Conservation (phyloP, 208 protist species). For the Trypanosoma conorhini region DNA sequence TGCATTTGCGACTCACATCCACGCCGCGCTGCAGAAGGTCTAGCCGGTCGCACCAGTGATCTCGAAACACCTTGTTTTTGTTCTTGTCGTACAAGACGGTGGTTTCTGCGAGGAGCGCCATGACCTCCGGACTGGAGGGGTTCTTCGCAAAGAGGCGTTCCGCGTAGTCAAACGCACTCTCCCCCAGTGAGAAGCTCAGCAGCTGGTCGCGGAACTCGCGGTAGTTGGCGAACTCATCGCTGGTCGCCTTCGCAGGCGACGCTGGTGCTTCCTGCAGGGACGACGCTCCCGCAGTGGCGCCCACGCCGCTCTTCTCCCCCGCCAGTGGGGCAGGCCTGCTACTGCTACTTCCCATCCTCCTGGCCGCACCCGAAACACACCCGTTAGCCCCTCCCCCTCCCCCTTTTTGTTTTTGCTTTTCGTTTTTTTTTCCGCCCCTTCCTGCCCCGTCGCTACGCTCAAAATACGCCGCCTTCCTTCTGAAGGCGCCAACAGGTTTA, state of each 20-base stretch:
- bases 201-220: slow-evolving; percentile 76
- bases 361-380: neutral
- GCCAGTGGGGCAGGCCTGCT: neutral
- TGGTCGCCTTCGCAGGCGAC: neutral
- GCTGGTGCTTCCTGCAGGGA: slow-evolving; percentile 3
- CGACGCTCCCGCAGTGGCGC: neutral
- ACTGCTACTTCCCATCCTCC: slow-evolving; percentile 16
- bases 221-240: slow-evolving; percentile 44
- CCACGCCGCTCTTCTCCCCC: neutral
- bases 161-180: slow-evolving; percentile 79
- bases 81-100: slow-evolving; percentile 76
- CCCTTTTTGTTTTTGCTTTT: slow-evolving; percentile 2
- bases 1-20: slow-evolving; percentile 88
- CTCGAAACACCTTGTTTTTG: slow-evolving; percentile 78
- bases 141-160: slow-evolving; percentile 66
- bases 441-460: neutral
- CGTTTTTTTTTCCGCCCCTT: slow-evolving; percentile 7
- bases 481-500: no score
- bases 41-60: slow-evolving; percentile 84
- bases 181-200: slow-evolving; percentile 70
- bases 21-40: slow-evolving; percentile 84
- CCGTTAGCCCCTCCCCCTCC: neutral
- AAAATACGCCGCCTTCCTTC: no score
- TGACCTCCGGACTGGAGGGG: slow-evolving; percentile 73
- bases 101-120: slow-evolving; percentile 84